These are phyloP conservation scores for Cutaneotrichosporon cavernicola DNA, from an alignment of 1,284 basidiomycete genomes.

Conservation along the genomic window DNA sequence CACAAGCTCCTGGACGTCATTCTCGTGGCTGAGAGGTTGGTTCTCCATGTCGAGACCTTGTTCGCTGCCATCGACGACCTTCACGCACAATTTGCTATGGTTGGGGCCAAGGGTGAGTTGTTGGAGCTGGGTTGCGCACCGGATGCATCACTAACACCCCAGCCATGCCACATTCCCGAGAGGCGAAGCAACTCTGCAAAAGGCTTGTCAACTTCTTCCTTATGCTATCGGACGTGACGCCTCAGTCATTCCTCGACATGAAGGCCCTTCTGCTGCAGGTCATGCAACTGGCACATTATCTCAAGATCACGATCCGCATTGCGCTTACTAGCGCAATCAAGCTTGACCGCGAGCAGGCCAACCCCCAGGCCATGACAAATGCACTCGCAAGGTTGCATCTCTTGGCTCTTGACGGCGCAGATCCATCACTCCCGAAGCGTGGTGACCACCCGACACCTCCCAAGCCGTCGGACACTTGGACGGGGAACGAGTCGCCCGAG, in stretches of 20 bases:
- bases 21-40: conserved; percentile 97
- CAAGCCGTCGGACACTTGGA: conserved; percentile 19
- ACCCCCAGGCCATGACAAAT: conserved; percentile 76
- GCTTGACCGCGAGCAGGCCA: conserved; percentile 83
- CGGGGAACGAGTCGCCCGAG: conserved; percentile 32
- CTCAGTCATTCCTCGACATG: conserved; percentile 64
- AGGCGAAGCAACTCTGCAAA: conserved; percentile 96
- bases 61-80: conserved; percentile 97
- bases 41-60: conserved; percentile 95
- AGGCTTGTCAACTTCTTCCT: conserved; percentile 99
- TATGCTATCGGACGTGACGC: conserved; percentile 65
- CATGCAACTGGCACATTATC: conserved; percentile 95
- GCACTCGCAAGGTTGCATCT: conserved; percentile 91
- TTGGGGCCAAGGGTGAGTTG: conserved; percentile 75
- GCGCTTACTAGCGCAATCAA: conserved; percentile 94
- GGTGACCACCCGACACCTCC: conserved; percentile 38
- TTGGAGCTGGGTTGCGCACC: conserved; percentile 9
- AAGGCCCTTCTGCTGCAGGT: conserved; percentile 97
- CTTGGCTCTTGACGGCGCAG: conserved; percentile 81
- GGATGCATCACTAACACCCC: conserved; percentile 10
- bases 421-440: conserved; percentile 65
- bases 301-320: conserved; percentile 98
- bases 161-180: conserved; percentile 98
- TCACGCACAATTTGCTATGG: conserved; percentile 79
- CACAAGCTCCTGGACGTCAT: conserved; percentile 95